Base-by-base conservation (phyloP, 1,139 yeast genomes). In the Candida gigantensis region DNA sequence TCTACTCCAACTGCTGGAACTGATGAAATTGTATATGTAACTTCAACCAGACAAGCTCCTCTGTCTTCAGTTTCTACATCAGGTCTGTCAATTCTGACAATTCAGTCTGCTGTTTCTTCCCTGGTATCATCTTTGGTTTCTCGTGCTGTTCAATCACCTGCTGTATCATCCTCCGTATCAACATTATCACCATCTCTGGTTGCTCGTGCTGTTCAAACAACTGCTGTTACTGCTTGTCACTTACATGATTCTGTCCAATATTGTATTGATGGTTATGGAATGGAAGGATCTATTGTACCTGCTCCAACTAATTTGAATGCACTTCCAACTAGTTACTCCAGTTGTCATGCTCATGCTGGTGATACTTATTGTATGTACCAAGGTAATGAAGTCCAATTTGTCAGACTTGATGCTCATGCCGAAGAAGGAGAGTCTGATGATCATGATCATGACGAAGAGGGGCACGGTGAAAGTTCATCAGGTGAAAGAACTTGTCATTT, bases 251-350 rank as follows among this genome's bases (percentile, higher is more conserved):
- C 48, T 3, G 44, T 42, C 4, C 57, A 51, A 25, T 51, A 42
- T 29, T 63, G 68, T 43, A 19, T 55, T 3, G 57, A 60, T 32
- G 53, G 51, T 2, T 30, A 48, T 9, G 66, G 67, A 4, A 41
- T 29, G 14, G 68, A 62, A 41, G 69, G 69, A 5, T 38, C 39
- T 3, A 53, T 63, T 10, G 34, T 43, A 4, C 68, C 68, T 4
- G 51, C 59, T 2, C 65, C 65, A 9, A 47, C 53, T 3, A 42
- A 46, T 17, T 42, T 48, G 5, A 43, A 32, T 6, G 37, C 41
- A 16, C 54, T 58, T 1, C 61, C 61, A 4, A 21, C 43, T 15
- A 49, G 49, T 28, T 62, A 57, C 35, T 49, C 62, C 8, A 55
- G 51, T 0, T 63, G 69, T 42, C 68, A 62, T 40, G 21, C 42